Evolutionary conservation across 805 yeast genomes (phyloP).

Genomic region (Saccharomycopsis olivae): DNA sequence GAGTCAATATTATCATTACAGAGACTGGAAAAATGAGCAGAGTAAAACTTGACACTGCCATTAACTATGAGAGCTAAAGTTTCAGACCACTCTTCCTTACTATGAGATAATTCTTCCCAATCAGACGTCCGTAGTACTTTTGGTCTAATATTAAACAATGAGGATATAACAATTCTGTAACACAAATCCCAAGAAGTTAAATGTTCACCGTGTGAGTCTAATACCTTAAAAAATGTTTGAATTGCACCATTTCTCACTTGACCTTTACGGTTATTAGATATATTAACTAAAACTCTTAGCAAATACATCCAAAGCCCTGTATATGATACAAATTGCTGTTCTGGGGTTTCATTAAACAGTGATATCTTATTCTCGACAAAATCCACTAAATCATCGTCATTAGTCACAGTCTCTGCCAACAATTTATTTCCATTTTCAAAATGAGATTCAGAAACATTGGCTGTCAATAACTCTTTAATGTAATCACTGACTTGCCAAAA

Average conservation of each 20-base stretch:
- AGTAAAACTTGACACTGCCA: constrained; percentile 56
- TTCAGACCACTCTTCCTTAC: constrained; percentile 39
- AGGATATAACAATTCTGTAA: constrained; percentile 49
- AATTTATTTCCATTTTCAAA: constrained; percentile 3
- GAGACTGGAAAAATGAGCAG: constrained; percentile 37
- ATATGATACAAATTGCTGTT: constrained; percentile 22
- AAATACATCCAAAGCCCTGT: constrained; percentile 53
- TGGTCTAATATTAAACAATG: constrained; percentile 28
- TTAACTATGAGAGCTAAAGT: constrained; percentile 49
- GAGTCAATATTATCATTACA: constrained; percentile 19
- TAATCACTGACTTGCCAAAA: constrained; percentile 89
- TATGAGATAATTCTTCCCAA: constrained; percentile 12
- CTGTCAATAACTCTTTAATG: constrained; percentile 27
- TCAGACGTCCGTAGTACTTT: constrained; percentile 19
- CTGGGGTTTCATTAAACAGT: constrained; percentile 13
- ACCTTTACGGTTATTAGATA: constrained; percentile 54
- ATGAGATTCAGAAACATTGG: neutral
- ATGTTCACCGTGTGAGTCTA: constrained; percentile 56
- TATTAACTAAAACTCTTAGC: constrained; percentile 46
- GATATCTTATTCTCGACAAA: constrained; percentile 4
- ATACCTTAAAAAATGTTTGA: constrained; percentile 76
- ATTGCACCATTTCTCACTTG: constrained; percentile 87
- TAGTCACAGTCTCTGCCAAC: constrained; percentile 18
- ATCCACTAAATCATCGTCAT: constrained; percentile 21
- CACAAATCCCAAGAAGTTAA: constrained; percentile 62